phyloP scores from a whole-genome alignment of 1,139 yeast genomes.

The Yamadazyma buinensis region DNA sequence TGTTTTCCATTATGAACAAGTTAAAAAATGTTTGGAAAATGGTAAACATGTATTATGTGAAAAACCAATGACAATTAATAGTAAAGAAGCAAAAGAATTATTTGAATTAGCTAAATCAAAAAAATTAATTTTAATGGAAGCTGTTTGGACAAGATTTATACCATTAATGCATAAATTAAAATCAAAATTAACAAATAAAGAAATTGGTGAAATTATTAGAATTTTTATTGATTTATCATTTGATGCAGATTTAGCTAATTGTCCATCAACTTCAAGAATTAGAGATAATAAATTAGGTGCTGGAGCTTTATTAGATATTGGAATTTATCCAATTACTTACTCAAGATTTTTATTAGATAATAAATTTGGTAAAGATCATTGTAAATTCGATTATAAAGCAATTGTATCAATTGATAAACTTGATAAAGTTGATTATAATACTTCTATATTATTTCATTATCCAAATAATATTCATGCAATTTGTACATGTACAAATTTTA shows the following conservation, averaged over 20 bases:
- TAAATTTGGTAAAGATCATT: slow-evolving; percentile 23
- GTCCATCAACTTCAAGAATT: slow-evolving; percentile 20
- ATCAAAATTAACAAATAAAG: slow-evolving; percentile 35
- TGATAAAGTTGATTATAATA: slow-evolving; percentile 34
- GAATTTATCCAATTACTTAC: slow-evolving; percentile 55
- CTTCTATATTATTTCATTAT: slow-evolving; percentile 32
- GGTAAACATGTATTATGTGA: slow-evolving; percentile 57
- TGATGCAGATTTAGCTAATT: slow-evolving; percentile 7
- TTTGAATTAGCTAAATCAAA: slow-evolving; percentile 44
- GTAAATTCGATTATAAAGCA: slow-evolving; percentile 27
- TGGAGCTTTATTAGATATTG: slow-evolving; percentile 58
- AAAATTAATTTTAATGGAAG: slow-evolving; percentile 56
- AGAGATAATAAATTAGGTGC: slow-evolving; percentile 50
- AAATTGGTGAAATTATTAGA: slow-evolving; percentile 19
- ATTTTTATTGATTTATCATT: slow-evolving; percentile 8
- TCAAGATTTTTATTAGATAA: slow-evolving; percentile 37
- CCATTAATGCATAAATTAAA: slow-evolving; percentile 44
- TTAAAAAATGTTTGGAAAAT: slow-evolving; percentile 44
- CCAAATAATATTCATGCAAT: slow-evolving; percentile 31
- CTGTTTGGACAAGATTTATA: slow-evolving; percentile 62
- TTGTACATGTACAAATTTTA: slow-evolving; percentile 29
- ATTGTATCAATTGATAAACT: slow-evolving; percentile 27
- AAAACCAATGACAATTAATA: slow-evolving; percentile 57
- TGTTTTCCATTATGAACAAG: slow-evolving; percentile 48
- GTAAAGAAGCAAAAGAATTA: slow-evolving; percentile 41